A percentile compares a stretch with the other conserved stretches of the same genome.
Conservation (phyloP, 2,329 filamentous ascomycete species). For the Aspergillus sp. region DNA sequence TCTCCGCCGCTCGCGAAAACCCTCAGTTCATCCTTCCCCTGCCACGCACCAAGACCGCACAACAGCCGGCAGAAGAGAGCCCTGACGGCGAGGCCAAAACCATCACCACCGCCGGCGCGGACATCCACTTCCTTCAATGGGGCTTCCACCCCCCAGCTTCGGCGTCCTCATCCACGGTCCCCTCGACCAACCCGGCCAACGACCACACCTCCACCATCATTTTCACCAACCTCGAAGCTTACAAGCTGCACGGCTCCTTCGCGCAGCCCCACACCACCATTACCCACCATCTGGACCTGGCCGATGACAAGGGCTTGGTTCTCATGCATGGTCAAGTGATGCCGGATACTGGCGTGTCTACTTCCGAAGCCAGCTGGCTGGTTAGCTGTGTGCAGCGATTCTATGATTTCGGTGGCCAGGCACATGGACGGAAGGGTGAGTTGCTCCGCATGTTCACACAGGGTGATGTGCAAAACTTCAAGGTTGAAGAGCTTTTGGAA, state of each 20-base stretch:
- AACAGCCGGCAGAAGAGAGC: conserved; percentile 8
- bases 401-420: conserved; percentile 61
- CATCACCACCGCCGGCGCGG: conserved; percentile 56
- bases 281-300: conserved; percentile 83
- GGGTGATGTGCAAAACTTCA: conserved; percentile 70
- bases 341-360: conserved; percentile 68
- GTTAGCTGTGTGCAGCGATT: conserved; percentile 93
- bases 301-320: conserved; percentile 69
- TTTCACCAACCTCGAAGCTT: conserved; percentile 91
- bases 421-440: conserved; percentile 58
- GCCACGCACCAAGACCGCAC: conserved; percentile 40
- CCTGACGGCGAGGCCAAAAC: conserved; percentile 22
- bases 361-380: conserved; percentile 83
- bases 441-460: conserved; percentile 76
- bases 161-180: conserved; percentile 12
- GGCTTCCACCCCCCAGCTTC: conserved; percentile 67
- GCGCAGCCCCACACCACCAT: conserved; percentile 89
- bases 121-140: conserved; percentile 97
- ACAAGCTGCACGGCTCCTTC: conserved; percentile 83
- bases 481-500: conserved; percentile 76
- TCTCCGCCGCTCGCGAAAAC: conserved; percentile 63
- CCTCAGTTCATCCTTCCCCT: conserved; percentile 91
- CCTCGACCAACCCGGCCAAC: conserved; percentile 35
- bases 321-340: conserved; percentile 80
- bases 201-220: conserved; percentile 69